Conservation (phyloP, 257 asterid genomes). For the Solanum rostratum region DNA sequence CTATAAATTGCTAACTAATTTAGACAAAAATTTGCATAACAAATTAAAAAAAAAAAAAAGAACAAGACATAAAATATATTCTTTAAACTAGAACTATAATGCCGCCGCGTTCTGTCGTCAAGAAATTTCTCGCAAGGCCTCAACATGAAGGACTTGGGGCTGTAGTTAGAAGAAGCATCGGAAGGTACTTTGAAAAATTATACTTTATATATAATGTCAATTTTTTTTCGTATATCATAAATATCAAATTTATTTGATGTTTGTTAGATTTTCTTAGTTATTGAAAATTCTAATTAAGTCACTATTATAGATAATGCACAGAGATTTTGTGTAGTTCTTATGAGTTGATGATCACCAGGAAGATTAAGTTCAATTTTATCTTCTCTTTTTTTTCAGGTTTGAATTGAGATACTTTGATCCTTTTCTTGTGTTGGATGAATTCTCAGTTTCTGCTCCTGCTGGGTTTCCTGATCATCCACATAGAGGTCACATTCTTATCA, state of each 20-base stretch:
- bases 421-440: conserved; percentile 76
- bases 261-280: not conserved
- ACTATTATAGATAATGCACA: not conserved
- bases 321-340: not conserved
- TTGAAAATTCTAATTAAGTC: not conserved
- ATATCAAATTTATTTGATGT: too few species aligned
- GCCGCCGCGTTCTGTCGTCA: conserved; percentile 49
- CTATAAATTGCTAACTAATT: conserved; percentile 10
- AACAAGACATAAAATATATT: not conserved
- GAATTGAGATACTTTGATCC: conserved; percentile 80
- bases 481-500: conserved; percentile 43
- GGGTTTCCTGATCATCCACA: conserved; percentile 99
- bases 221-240: not conserved
- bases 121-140: conserved; percentile 68
- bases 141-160: conserved; percentile 91
- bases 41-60: not conserved
- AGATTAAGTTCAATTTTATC: not conserved
- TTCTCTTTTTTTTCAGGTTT: conserved; percentile 31
- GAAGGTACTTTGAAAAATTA: conserved; percentile 31
- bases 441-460: conserved; percentile 91
- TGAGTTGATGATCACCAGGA: not conserved
- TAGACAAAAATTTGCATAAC: not conserved
- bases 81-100: not conserved
- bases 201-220: not conserved
- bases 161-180: conserved; percentile 82